Evolutionary conservation across 139 green algal genomes (phyloP).

Genomic region (Chlamydomonas incerta): DNA sequence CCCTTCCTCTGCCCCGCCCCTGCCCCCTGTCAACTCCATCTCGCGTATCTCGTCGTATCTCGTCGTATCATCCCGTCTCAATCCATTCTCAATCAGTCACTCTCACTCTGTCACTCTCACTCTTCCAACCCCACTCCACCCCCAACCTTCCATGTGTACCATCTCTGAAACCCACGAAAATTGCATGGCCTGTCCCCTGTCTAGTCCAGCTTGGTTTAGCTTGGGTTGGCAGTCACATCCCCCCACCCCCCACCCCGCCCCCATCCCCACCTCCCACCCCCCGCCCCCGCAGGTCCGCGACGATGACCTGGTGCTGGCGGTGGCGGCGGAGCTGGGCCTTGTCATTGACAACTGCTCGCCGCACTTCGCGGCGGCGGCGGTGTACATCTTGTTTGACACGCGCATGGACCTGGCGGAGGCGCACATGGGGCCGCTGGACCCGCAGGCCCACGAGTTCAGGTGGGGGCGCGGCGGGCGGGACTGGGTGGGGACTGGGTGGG

Average conservation of each 20-base stretch:
- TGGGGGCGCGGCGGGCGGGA: too few species aligned
- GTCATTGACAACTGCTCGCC: slow-evolving; percentile 48
- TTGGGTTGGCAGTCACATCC: not conserved
- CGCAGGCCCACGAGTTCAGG: slow-evolving; percentile 56
- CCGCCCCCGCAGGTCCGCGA: slow-evolving; percentile 26
- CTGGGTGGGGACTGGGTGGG: not conserved
- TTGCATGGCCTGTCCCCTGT: too few species aligned
- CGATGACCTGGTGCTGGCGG: slow-evolving; percentile 41
- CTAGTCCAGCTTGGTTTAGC: too few species aligned
- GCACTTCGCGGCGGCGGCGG: slow-evolving; percentile 38
- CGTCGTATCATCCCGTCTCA: too few species aligned
- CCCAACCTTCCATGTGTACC: too few species aligned
- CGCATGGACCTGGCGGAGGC: slow-evolving; percentile 71
- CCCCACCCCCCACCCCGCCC: not conserved
- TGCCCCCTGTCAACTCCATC: too few species aligned
- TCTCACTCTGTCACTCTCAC: too few species aligned
- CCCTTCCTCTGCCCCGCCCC: too few species aligned
- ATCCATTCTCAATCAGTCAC: too few species aligned
- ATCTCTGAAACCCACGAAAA: too few species aligned
- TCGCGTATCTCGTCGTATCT: too few species aligned
- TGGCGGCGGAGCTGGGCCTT: slow-evolving; percentile 42
- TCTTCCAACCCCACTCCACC: too few species aligned
- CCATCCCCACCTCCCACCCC: not conserved
- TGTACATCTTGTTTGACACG: slow-evolving; percentile 70
- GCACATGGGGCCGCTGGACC: slow-evolving; percentile 52